Base-by-base conservation (phyloP, 1,284 basidiomycete species). In the Ceratorhiza oryzae-sativae region DNA sequence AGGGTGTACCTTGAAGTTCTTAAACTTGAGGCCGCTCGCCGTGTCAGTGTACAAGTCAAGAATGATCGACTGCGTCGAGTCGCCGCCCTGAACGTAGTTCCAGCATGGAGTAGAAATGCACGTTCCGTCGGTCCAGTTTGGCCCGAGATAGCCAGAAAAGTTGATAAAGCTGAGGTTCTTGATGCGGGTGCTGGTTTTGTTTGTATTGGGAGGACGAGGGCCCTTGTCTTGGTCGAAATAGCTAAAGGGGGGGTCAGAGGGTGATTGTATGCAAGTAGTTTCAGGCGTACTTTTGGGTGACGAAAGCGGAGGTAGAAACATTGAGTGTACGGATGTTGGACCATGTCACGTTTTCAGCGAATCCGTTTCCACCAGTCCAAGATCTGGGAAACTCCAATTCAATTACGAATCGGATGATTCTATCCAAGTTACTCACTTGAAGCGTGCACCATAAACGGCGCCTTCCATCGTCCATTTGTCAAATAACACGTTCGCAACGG, bases 391-490 rank as follows among this genome's bases (percentile, higher is more conserved):
- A 27, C 6, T 2, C 1, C 5, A 10, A 39, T 41, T 46, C 25
- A 65, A 23, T 46, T 3, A 30, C n/a, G 23, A 23, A 39, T 3
- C 6, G 41, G 20, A 30, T 10, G 48, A 49, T 58, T 8, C 30
- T 12, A 27, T 15, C 45, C 55, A 18, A 36, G n/a, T n/a, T 1
- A 78, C 80, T 20, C 70, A 81, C 81, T 80, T 80, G 76, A 80
- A 78, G 27, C 84, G 76, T 23, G 84, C 82, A 10, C 82, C 84
- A 71, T 85, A 85, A 2, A 86, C 81, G 5, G 83, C 83, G 27
- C 82, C 82, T 18, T 83, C 81, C 82, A 83, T 83, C 1, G 81
- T 82, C 81, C 82, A 83, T 72, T 83, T 83, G 72, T 81, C 81
- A 76, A 83, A 83, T 23, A 82, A 70, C 10, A 83, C 80, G 73